Percentiles rank a stretch among this genome's conserved stretches.
Conservation (phyloP, 306 rosid species). For the Clitoria ternatea region DNA sequence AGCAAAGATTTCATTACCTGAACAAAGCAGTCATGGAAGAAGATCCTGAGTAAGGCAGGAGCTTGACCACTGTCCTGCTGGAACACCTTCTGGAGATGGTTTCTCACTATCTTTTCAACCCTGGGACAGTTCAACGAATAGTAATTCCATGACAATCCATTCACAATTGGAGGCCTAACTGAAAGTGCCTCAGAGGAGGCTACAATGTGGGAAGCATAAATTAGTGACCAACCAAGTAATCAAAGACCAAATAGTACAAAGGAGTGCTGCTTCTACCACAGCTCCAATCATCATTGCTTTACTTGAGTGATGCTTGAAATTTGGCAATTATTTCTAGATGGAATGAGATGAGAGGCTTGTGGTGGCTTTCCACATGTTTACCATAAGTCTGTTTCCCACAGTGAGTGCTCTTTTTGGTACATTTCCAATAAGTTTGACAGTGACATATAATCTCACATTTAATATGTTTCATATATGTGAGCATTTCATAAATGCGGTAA, state of each 20-base stretch:
- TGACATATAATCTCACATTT: background rate
- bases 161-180: constrained; percentile 8
- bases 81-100: constrained; percentile 40
- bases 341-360: background rate
- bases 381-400: too few relatives aligned
- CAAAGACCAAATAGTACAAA: background rate
- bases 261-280: background rate
- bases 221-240: background rate
- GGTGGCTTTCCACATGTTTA: background rate
- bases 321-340: background rate
- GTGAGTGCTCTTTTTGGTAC: too few relatives aligned
- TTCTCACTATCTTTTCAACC: constrained; percentile 32
- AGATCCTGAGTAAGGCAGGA: constrained; percentile 52
- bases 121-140: constrained; percentile 31
- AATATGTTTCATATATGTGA: background rate
- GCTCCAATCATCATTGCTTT: background rate
- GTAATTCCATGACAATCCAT: constrained; percentile 2
- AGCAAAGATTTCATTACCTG: constrained; percentile 21
- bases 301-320: background rate
- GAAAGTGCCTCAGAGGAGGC: background rate
- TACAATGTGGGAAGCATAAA: background rate
- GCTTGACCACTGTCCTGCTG: constrained; percentile 41
- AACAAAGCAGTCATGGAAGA: constrained; percentile 62
- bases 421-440: too few relatives aligned
- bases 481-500: too few relatives aligned